Base-by-base conservation (phyloP, 2,329 filamentous ascomycete genomes). In the Neofusicoccum laricinum region DNA sequence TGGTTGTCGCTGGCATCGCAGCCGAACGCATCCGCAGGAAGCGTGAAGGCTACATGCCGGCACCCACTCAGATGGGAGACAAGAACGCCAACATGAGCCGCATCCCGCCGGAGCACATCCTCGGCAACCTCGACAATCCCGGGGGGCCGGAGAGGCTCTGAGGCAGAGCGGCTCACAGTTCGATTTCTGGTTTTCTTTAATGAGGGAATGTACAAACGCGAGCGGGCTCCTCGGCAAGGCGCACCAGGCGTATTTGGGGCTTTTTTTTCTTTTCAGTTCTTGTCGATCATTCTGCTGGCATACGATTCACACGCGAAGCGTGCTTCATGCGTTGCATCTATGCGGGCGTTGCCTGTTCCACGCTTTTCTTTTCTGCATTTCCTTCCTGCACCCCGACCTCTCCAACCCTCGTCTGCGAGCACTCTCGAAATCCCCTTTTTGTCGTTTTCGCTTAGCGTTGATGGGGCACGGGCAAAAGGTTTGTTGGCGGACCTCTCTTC, bases 21-120 rank as follows among this genome's bases (percentile, higher is more conserved):
- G 82, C 93, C 64, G 91, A 95, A 78, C 87, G 91, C 66, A 82
- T 90, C 66, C 86, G 91, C 70, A 90, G 92, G 79, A 89, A 85
- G 80, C 86, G 87, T 55, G 90, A 94, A 74, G 92, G 92, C 57
- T 96, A 96, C 69, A 81, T 88, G 14, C 91, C 89, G n/a, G 91
- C 91, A 40, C 88, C 89, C 4, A 90, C 88, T 17, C 85, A 72
- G 36, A 79, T 77, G 64, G 69, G 71, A 30, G 80, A 82, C 64
- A 79, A 80, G 67, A 75, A 77, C 61, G 76, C 75, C 67, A 84
- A 84, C 66, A 76, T 85, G 67, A 75, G 75, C 61, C 78, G 82
- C 58, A 75, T 85, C 48, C 83, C 82, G n/a, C 83, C 83, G 1
- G 77, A 80, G 67, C 72, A 77, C 51, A 68, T 78, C 6, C 76